phyloP scores from a whole-genome alignment of 352 stramenopile species.

The Phytophthora uliginosa region DNA sequence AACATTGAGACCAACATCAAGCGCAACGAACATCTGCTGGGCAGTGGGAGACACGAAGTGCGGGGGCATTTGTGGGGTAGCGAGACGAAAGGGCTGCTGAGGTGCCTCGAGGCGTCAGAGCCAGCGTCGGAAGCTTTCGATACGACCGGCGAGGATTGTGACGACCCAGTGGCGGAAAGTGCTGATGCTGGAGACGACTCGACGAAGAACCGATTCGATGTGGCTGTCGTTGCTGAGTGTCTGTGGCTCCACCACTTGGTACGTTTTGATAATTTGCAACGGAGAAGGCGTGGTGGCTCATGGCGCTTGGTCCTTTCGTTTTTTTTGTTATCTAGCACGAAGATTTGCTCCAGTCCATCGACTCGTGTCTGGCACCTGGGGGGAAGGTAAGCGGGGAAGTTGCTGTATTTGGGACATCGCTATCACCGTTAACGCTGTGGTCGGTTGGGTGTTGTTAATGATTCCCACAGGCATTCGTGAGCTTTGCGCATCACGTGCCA shows the following conservation, averaged over 20 bases:
- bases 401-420: not conserved
- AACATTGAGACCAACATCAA: conserved; percentile 57
- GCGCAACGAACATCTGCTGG: conserved; percentile 47
- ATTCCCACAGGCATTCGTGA: conserved; percentile 45
- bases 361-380: conserved; percentile 36
- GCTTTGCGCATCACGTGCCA: conserved; percentile 64
- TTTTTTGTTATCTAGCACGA: conserved; percentile 36
- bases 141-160: not conserved
- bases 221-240: conserved; percentile 62
- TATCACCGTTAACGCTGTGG: conserved; percentile 22
- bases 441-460: conserved; percentile 1
- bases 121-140: not conserved
- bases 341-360: conserved; percentile 55
- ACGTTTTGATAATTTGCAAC: not conserved
- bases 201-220: conserved; percentile 36
- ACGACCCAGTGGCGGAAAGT: not conserved
- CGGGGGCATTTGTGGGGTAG: conserved; percentile 56
- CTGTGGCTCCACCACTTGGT: conserved; percentile 64
- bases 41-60: conserved; percentile 38
- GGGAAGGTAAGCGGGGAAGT: conserved; percentile 37
- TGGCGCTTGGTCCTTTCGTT: not conserved
- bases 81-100: conserved; percentile 28
- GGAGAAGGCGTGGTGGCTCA: not conserved
- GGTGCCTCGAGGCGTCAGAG: conserved; percentile 19
- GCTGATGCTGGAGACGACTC: not conserved